Evolutionary conservation across 2,329 filamentous ascomycete genomes (phyloP).

Genomic region (Aureobasidium zeae): DNA sequence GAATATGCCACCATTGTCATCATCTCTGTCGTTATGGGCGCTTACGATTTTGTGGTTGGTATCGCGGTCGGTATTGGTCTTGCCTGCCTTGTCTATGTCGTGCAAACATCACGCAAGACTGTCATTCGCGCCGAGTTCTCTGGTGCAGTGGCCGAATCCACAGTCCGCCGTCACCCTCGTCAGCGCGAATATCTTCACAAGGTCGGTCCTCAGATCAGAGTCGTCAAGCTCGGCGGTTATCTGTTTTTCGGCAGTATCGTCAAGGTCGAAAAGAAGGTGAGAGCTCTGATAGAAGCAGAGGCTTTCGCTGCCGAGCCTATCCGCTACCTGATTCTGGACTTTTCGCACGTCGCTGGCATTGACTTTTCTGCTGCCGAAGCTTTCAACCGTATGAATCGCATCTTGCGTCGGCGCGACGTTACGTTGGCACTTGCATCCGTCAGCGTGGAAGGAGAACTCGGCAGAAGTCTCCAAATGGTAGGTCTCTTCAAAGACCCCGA

Average conservation of each 20-base stretch:
- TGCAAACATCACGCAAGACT: constrained; percentile 82
- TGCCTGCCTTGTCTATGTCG: constrained; percentile 81
- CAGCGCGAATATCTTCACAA: constrained; percentile 80
- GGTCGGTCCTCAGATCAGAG: constrained; percentile 77
- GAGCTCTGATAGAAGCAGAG: constrained; percentile 71
- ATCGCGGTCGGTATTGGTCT: constrained; percentile 87
- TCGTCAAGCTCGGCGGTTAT: constrained; percentile 86
- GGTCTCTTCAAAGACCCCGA: constrained; percentile 67
- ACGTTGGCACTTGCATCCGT: constrained; percentile 76
- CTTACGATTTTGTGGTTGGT: constrained; percentile 91
- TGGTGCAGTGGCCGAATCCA: constrained; percentile 81
- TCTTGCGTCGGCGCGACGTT: constrained; percentile 68
- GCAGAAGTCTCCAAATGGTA: constrained; percentile 70
- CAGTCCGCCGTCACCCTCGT: constrained; percentile 79
- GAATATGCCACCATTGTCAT: constrained; percentile 84
- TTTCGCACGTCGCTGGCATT: constrained; percentile 80
- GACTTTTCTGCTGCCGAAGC: constrained; percentile 96
- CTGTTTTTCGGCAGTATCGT: constrained; percentile 99
- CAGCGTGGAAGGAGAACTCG: constrained; percentile 64
- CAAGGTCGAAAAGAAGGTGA: constrained; percentile 81
- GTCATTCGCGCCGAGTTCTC: constrained; percentile 86
- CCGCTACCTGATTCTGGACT: constrained; percentile 79
- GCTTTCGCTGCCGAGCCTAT: constrained; percentile 70
- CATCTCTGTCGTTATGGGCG: constrained; percentile 92
- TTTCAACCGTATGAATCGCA: constrained; percentile 82